Evolutionary conservation across 78 protist species (phyloP).

Genomic region (Bigelowiella natans): DNA sequence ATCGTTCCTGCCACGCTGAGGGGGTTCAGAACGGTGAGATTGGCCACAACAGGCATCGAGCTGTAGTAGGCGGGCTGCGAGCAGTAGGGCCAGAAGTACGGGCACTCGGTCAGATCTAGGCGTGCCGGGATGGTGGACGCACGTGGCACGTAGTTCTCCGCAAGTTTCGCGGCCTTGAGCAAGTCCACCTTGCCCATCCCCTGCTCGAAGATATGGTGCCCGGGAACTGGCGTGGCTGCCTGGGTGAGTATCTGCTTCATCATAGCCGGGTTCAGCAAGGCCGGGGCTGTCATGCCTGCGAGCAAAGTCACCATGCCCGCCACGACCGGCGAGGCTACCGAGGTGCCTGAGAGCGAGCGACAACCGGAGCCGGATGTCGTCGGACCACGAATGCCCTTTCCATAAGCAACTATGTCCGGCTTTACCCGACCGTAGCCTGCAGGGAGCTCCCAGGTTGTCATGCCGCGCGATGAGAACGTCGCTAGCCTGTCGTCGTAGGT

Average conservation of each 20-base stretch:
- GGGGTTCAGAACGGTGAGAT: conserved; percentile 67
- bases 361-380: conserved; percentile 36
- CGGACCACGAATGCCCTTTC: background rate
- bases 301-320: conserved; percentile 54
- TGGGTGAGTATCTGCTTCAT: conserved; percentile 27
- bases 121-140: conserved; percentile 32
- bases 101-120: conserved; percentile 62
- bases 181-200: conserved; percentile 37
- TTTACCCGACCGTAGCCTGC: conserved; percentile 84
- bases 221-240: background rate
- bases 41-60: conserved; percentile 54
- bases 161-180: background rate
- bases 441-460: conserved; percentile 24
- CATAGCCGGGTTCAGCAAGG: conserved; percentile 1
- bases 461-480: conserved; percentile 7
- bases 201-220: conserved; percentile 31
- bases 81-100: conserved; percentile 83
- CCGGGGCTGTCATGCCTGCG: background rate
- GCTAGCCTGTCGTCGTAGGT: background rate
- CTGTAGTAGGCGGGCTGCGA: conserved; percentile 64
- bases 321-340: conserved; percentile 85
- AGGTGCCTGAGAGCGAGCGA: conserved; percentile 67
- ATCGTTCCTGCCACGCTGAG: conserved; percentile 5
- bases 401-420: conserved; percentile 44
- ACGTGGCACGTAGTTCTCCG: conserved; percentile 40